A percentile compares a stretch with the other conserved stretches of the same genome.
Conservation (phyloP, 768 basidiomycete species). For the Mycena crocata region DNA sequence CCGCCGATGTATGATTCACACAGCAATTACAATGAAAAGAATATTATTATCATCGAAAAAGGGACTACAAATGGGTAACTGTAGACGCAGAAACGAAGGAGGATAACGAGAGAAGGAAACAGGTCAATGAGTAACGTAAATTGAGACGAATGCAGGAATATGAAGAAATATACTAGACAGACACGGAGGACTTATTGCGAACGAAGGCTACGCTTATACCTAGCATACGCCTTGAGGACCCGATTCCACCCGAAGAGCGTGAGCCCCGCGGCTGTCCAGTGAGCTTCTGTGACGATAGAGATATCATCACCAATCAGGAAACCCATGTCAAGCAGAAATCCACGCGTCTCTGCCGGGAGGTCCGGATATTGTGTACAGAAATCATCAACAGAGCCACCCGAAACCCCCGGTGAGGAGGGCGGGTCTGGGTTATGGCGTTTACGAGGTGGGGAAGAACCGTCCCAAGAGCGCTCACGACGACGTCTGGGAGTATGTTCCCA, state of each 20-base stretch:
- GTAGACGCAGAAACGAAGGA: conserved; percentile 3
- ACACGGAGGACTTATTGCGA: not conserved
- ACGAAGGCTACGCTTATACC: conserved; percentile 6
- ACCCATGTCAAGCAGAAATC: conserved; percentile 16
- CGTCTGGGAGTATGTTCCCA: not conserved
- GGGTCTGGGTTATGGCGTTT: not conserved
- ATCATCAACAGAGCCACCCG: conserved; percentile 1
- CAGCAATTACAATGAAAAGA: conserved; percentile 6
- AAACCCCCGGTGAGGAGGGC: not conserved
- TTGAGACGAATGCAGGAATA: not conserved
- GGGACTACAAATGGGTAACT: conserved; percentile 7
- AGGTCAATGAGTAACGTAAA: not conserved
- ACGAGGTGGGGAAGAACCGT: not conserved
- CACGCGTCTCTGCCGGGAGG: not conserved
- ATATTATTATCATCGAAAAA: not conserved
- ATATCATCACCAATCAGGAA: conserved; percentile 27
- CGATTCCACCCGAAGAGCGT: conserved; percentile 20
- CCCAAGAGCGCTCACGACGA: not conserved
- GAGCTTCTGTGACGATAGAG: conserved; percentile 1
- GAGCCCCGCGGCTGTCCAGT: conserved; percentile 27
- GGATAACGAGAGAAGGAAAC: too few species aligned
- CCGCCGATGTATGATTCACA: not conserved
- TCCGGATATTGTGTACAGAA: not conserved
- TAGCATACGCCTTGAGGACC: conserved; percentile 20
- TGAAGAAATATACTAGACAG: not conserved